Conservation (phyloP, 352 stramenopile genomes). For the Pythium aquatile region DNA sequence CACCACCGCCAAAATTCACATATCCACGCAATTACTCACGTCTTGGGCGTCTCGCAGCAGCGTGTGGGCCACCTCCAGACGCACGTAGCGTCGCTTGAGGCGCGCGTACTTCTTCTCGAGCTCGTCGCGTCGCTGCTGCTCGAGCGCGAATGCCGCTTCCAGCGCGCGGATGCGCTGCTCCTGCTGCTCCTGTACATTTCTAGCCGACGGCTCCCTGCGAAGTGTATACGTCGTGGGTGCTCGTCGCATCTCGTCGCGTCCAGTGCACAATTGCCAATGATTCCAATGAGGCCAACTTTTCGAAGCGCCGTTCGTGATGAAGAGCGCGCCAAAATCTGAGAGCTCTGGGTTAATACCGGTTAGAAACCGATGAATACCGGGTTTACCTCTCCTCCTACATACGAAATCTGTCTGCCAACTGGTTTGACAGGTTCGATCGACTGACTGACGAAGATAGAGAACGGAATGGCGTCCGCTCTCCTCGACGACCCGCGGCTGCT, state of each 20-base stretch:
- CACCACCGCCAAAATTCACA: no score
- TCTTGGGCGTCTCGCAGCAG: slow-evolving; percentile 28
- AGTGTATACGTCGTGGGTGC: neutral
- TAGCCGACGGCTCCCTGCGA: neutral
- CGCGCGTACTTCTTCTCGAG: slow-evolving; percentile 71
- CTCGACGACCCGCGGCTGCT: slow-evolving; percentile 34
- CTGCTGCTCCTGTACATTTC: slow-evolving; percentile 1
- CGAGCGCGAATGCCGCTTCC: slow-evolving; percentile 43
- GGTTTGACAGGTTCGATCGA: neutral
- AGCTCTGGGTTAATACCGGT: slow-evolving; percentile 14
- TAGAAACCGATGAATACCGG: neutral
- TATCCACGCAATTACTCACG: slow-evolving; percentile 5
- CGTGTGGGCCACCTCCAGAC: slow-evolving; percentile 51
- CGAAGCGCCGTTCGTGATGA: neutral
- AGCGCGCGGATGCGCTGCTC: slow-evolving; percentile 36
- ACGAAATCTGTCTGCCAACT: neutral
- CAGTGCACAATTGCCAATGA: neutral
- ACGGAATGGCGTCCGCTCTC: neutral
- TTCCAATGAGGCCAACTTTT: neutral
- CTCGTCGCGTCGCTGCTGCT: slow-evolving; percentile 47
- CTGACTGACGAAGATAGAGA: slow-evolving; percentile 1
- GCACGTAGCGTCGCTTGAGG: slow-evolving; percentile 65
- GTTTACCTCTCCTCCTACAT: neutral
- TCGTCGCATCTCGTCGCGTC: neutral
- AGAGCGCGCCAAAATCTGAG: slow-evolving; percentile 18